Conservation (phyloP, 345 rosid species). For the Cardamine occulta region DNA sequence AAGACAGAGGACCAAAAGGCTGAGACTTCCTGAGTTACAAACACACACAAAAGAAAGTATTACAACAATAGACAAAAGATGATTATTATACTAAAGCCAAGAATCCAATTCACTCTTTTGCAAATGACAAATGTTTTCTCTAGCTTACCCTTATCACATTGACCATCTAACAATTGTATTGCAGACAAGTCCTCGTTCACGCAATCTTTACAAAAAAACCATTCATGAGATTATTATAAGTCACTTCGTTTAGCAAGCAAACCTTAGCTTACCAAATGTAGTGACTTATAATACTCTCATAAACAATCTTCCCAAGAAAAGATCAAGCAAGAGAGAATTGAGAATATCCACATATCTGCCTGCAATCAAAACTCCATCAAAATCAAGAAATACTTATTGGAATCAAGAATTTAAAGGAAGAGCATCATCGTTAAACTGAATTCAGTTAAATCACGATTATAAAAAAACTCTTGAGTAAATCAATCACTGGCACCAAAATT, state of each 20-base stretch:
- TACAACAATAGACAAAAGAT: neutral
- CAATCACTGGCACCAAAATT: neutral
- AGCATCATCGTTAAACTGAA: neutral
- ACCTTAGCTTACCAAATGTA: constrained; percentile 18
- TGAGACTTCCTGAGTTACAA: neutral
- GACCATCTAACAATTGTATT: neutral
- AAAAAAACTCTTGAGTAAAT: neutral
- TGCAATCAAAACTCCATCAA: neutral
- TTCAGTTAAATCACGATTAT: neutral
- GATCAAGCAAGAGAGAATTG: neutral
- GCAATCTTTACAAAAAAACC: neutral
- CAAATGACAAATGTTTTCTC: neutral
- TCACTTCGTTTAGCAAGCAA: constrained; percentile 20
- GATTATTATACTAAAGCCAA: neutral
- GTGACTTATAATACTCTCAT: constrained; percentile 43
- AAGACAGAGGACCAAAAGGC: neutral
- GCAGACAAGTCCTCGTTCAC: too few relatives aligned
- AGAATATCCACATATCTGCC: too few relatives aligned
- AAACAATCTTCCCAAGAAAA: constrained; percentile 14
- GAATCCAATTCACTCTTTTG: neutral
- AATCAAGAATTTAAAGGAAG: neutral
- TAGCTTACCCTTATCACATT: neutral
- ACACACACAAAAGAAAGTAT: neutral
- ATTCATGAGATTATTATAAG: constrained; percentile 30
- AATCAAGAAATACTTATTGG: neutral